Conservation (phyloP, 768 basidiomycete genomes). For the Agaricus sinodeliciosus region DNA sequence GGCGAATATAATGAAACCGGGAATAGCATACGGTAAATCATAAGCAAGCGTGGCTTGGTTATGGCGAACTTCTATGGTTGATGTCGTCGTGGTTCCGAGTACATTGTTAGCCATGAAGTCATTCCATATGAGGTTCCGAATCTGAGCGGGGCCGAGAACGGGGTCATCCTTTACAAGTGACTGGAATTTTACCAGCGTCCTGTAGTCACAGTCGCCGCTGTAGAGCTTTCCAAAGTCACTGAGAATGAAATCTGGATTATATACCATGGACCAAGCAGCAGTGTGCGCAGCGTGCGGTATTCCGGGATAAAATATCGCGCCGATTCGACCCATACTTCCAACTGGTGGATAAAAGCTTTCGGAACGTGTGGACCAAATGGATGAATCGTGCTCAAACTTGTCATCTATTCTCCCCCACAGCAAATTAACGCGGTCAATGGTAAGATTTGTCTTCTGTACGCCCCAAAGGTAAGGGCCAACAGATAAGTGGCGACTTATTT, state of each 20-base stretch:
- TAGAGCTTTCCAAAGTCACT: not conserved
- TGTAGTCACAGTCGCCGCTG: not conserved
- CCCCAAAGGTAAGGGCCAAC: not conserved
- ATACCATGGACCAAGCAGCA: not conserved
- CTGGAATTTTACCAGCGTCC: not conserved
- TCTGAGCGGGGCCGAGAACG: not conserved
- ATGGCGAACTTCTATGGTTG: not conserved
- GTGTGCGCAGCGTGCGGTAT: not conserved
- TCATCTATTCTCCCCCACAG: not conserved
- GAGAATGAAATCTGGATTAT: not conserved
- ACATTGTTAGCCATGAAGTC: conserved; percentile 4
- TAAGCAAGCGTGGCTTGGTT: not conserved
- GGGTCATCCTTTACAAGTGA: not conserved
- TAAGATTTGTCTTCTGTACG: not conserved
- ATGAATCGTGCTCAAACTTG: not conserved
- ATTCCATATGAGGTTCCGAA: not conserved
- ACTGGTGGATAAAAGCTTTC: not conserved
- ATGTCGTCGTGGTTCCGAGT: not conserved
- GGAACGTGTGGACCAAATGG: not conserved
- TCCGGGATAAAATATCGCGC: not conserved
- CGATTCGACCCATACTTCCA: not conserved
- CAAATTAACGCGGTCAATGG: not conserved
- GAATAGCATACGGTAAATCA: not conserved
- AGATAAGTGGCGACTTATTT: not conserved
- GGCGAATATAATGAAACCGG: conserved; percentile 1